Base-by-base conservation (phyloP, 306 rosid species). In the Comarum palustre region DNA sequence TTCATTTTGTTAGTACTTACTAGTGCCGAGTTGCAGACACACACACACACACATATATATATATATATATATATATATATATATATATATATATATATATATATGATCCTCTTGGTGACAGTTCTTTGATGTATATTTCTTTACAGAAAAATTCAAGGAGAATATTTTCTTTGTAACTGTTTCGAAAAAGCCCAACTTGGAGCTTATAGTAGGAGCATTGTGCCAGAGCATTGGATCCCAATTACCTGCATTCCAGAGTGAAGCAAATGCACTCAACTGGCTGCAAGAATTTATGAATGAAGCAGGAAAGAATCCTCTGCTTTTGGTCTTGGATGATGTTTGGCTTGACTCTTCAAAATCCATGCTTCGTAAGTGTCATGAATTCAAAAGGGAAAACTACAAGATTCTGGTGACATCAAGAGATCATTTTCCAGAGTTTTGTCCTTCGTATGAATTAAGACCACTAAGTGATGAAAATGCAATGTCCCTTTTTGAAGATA, bases 291-390 rank as follows among this genome's bases (percentile, higher is more conserved):
- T 50, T 32, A 9, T 69, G 31, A 31, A 0, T 8, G 0, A 8
- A 4, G 2, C 17, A 29, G 61, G 12, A 48, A 2, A 15, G 20
- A 3, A 48, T 7, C 73, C 73, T 48, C 4, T 31, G 31, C 12
- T 69, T 19, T 20, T 69, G 60, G 61, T 69, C 60, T 16, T 69
- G 43, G 73, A 69, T 69, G 73, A 69, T 69, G 61, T 69, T 31
- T 48, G 31, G 6, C 45, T n/a, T n/a, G n/a, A n/a, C n/a, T n/a
- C n/a, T n/a, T n/a, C n/a, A n/a, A n/a, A n/a, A n/a, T n/a, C n/a
- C n/a, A n/a, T n/a, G n/a, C n/a, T n/a, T n/a, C n/a, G n/a, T 0
- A 80, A 84, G 16, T 77, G 84, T 45, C 80, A 86, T 1, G 59
- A 66, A 42, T 71, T 78, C 31, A 38, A 38, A 31, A 72, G 69